phyloP scores from a whole-genome alignment of 2,329 filamentous ascomycete species.

The Magnaporthiopsis poae region DNA sequence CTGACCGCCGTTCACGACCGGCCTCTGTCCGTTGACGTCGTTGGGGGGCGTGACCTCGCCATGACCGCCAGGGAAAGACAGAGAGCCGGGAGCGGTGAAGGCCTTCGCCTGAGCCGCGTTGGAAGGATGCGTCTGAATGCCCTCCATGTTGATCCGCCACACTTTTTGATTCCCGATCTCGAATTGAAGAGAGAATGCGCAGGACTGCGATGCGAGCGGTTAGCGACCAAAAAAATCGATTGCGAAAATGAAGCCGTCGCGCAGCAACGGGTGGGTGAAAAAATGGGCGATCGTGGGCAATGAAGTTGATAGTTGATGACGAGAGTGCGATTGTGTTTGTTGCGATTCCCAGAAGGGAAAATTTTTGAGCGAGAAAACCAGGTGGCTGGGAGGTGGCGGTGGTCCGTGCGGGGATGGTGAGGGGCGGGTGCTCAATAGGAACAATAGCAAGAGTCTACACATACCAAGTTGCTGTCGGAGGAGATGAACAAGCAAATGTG shows the following conservation, averaged over 20 bases:
- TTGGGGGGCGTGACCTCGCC: constrained; percentile 74
- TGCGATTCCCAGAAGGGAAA: too few species aligned
- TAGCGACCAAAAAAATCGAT: neutral
- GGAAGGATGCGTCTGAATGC: constrained; percentile 80
- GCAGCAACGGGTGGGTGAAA: neutral
- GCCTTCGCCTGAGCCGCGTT: constrained; percentile 90
- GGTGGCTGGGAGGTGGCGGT: neutral
- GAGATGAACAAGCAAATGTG: constrained; percentile 99
- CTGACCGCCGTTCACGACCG: constrained; percentile 36
- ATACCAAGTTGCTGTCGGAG: constrained; percentile 47
- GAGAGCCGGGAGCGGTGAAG: constrained; percentile 83
- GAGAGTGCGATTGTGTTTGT: too few species aligned
- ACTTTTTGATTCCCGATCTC: neutral
- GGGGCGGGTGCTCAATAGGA: neutral
- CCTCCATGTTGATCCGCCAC: constrained; percentile 56
- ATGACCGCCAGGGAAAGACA: constrained; percentile 81
- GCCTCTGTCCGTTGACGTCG: constrained; percentile 42
- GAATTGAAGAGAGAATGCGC: constrained; percentile 13
- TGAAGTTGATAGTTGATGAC: neutral
- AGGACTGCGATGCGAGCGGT: constrained; percentile 15
- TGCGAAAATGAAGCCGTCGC: too few species aligned
- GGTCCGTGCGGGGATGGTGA: too few species aligned
- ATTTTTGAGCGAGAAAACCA: too few species aligned
- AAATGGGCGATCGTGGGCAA: constrained; percentile 9
- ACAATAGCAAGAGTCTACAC: constrained; percentile 25